A percentile compares a stretch with the other conserved stretches of the same genome.
phyloP scores from a whole-genome alignment of 2,329 filamentous ascomycete genomes.

The Alternaria solani region DNA sequence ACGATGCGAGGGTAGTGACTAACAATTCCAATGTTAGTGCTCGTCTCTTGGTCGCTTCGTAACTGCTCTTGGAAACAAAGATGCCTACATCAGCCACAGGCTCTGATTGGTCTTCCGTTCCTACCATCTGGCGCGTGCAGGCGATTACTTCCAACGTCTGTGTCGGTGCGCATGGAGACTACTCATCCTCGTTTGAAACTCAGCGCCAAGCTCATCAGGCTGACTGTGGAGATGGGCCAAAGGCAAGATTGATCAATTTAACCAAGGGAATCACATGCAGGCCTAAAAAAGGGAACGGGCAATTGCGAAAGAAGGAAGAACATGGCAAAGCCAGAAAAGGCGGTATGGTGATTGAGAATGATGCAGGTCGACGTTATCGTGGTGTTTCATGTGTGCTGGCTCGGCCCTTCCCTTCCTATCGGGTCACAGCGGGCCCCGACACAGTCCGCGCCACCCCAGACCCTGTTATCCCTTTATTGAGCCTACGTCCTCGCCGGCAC shows the following conservation, averaged over 20 bases:
- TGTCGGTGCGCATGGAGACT: neutral
- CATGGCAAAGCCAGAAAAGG: neutral
- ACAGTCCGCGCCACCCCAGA: constrained; percentile 19
- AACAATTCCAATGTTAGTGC: neutral
- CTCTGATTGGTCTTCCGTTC: neutral
- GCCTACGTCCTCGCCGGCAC: constrained; percentile 17
- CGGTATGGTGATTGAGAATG: constrained; percentile 6
- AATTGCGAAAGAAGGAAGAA: neutral
- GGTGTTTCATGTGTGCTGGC: constrained; percentile 16
- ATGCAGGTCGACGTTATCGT: constrained; percentile 13
- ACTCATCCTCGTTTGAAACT: neutral
- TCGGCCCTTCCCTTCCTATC: constrained; percentile 18
- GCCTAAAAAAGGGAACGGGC: neutral
- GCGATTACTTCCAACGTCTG: neutral
- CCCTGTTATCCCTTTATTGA: constrained; percentile 24
- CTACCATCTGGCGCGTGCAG: neutral
- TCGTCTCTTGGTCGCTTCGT: neutral
- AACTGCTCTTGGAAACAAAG: neutral
- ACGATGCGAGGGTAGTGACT: neutral
- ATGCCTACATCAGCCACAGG: neutral
- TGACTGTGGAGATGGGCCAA: neutral
- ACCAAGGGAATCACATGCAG: neutral
- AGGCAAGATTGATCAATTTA: neutral
- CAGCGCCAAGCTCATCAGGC: neutral
- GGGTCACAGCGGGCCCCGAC: constrained; percentile 5